Evolutionary conservation across 192 early-diverging fungal species (phyloP), one percentile per base, ranked within the genome.

Genomic region (Entomortierella chlamydospora): DNA sequence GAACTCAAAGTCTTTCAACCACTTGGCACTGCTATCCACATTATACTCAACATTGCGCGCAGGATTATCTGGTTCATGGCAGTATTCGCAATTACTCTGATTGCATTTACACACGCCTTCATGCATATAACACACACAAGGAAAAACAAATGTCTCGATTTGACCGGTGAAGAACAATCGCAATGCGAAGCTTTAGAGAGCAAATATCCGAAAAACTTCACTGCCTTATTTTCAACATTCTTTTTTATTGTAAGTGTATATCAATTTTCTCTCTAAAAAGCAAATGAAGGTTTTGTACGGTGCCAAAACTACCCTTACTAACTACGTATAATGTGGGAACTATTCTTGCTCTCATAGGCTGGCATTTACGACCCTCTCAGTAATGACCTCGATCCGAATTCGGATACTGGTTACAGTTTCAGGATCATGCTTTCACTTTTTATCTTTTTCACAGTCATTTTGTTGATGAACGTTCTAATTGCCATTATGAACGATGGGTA

Each of bases 171-270:
- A 11, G 20, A 47, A 47, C 45, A 11, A 4, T 26, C 10, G 5
- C 18, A 54, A 6, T n/a, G 15, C 17, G 65, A 63, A 1, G 5
- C 4, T 37, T 10, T 10, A 37, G 34, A 37, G 34, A 37, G 5
- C 10, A 18, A 7, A 0, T 78, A 57, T 39, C 67, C 74, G 0
- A n/a, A 0, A 0, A 11, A 34, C 25, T n/a, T 57, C 15, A 49
- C 52, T n/a, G 74, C 67, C 0, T 52, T 78, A 30, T 78, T 59
- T 1, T 54, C 61, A 4, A 69, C 67, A 1, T 64, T 58, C 25
- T 78, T 77, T 43, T 77, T 68, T 13, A 18, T 77, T 42, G 73
- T 77, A 77, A 77, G 60, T 54, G 47, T 50, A 4, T 50, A 50
- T 22, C 4, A n/a, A n/a, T n/a, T n/a, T n/a, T n/a, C n/a, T n/a